Percentiles rank a stretch among this genome's conserved stretches.
Conservation (phyloP, 2,329 filamentous ascomycete genomes). For the Alternaria sp. region DNA sequence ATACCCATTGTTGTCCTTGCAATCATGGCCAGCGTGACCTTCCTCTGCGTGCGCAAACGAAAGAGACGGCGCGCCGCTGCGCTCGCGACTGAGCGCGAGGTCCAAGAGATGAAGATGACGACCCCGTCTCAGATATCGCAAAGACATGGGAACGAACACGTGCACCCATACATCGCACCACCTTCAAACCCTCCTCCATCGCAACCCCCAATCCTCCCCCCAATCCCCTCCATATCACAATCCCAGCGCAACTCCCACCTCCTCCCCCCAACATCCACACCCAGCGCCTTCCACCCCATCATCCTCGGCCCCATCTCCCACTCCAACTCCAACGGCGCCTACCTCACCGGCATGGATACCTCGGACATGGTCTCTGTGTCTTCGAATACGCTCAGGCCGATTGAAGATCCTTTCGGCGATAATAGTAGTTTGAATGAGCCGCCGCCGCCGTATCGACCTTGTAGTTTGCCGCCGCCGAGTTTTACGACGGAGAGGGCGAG, state of each 20-base stretch:
- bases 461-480: slow-evolving; percentile 38
- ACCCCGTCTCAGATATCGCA: slow-evolving; percentile 22
- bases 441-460: slow-evolving; percentile 47
- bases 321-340: slow-evolving; percentile 39
- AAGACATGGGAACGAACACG: slow-evolving; percentile 4
- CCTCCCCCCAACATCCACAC: slow-evolving; percentile 20
- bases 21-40: slow-evolving; percentile 29
- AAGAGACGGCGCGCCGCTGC: slow-evolving; percentile 27
- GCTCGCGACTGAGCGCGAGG: slow-evolving; percentile 4
- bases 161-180: slow-evolving; percentile 29
- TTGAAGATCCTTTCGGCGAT: slow-evolving; percentile 40
- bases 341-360: slow-evolving; percentile 48
- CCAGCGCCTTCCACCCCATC: slow-evolving; percentile 32
- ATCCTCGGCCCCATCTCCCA: slow-evolving; percentile 43
- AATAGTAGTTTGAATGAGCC: slow-evolving; percentile 37
- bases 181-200: slow-evolving; percentile 3
- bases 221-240: slow-evolving; percentile 9
- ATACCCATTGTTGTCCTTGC: slow-evolving; percentile 32
- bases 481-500: slow-evolving; percentile 11
- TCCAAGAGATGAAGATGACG: slow-evolving; percentile 38
- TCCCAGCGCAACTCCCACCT: slow-evolving; percentile 1
- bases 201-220: background rate
- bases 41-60: slow-evolving; percentile 41
- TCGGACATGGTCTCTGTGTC: slow-evolving; percentile 44
- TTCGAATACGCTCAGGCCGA: slow-evolving; percentile 28